These are phyloP conservation scores for Plectranthus barbatus DNA, from an alignment of 257 asterid species.

Conservation along the genomic window DNA sequence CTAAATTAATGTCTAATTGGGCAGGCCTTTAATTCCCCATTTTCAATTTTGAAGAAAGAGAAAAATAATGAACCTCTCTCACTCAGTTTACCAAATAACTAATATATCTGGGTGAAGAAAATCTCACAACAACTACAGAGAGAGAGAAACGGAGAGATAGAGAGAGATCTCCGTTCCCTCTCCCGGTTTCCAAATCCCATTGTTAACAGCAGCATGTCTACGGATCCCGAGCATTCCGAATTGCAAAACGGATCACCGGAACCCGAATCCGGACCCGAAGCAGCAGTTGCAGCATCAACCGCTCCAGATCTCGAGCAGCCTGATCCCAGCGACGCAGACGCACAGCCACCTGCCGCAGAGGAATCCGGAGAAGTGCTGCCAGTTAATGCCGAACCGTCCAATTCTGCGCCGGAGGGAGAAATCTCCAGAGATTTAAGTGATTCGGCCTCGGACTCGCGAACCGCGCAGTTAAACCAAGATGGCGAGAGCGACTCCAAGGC, in stretches of 20 bases:
- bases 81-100: background rate
- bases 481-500: constrained; percentile 32
- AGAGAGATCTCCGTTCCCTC: constrained; percentile 22
- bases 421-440: constrained; percentile 26
- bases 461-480: constrained; percentile 23
- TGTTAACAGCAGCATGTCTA: constrained; percentile 31
- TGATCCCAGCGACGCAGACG: constrained; percentile 28
- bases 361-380: constrained; percentile 29
- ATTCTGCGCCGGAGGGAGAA: constrained; percentile 25
- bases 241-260: constrained; percentile 32
- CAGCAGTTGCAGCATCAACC: constrained; percentile 18
- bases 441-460: constrained; percentile 22
- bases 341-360: constrained; percentile 29
- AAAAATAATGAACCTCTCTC: background rate
- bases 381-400: constrained; percentile 26
- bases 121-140: constrained; percentile 3
- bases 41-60: background rate
- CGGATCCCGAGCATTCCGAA: constrained; percentile 35
- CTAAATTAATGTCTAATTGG: too few relatives aligned
- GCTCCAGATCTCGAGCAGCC: constrained; percentile 46
- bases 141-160: background rate
- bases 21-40: background rate
- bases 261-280: constrained; percentile 5
- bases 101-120: background rate
- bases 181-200: constrained; percentile 19